Conservation (phyloP, 345 rosid genomes). For the Stellera chamaejasme region DNA sequence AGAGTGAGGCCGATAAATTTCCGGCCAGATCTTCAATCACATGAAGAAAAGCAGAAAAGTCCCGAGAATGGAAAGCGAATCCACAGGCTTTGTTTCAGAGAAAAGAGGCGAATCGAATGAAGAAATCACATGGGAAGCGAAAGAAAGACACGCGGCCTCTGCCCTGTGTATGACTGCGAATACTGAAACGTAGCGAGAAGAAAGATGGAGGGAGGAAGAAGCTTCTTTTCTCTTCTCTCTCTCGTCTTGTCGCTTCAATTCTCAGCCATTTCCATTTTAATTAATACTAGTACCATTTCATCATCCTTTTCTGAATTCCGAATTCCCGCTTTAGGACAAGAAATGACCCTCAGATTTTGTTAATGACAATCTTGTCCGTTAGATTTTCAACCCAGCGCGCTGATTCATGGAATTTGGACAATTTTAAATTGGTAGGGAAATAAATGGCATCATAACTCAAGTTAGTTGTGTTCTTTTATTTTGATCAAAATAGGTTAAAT, state of each 20-base stretch:
- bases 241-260: not conserved
- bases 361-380: no score
- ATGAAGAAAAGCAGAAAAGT: not conserved
- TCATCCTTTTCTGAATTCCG: not conserved
- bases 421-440: no score
- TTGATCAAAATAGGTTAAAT: no score
- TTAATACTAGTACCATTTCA: not conserved
- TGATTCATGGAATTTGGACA: no score
- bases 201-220: no score
- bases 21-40: not conserved
- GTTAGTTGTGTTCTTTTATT: no score
- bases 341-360: not conserved
- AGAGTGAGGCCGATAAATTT: not conserved
- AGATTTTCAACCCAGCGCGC: no score
- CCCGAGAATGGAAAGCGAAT: not conserved
- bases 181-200: not conserved
- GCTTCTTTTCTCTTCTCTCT: no score
- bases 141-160: not conserved
- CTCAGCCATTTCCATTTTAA: not conserved
- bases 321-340: not conserved
- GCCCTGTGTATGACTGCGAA: not conserved
- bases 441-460: no score
- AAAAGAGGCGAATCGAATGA: not conserved
- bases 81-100: not conserved
- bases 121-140: slow-evolving; percentile 5